Conservation (phyloP, 2,329 filamentous ascomycete genomes). For the Pestalotiopsis sp. region DNA sequence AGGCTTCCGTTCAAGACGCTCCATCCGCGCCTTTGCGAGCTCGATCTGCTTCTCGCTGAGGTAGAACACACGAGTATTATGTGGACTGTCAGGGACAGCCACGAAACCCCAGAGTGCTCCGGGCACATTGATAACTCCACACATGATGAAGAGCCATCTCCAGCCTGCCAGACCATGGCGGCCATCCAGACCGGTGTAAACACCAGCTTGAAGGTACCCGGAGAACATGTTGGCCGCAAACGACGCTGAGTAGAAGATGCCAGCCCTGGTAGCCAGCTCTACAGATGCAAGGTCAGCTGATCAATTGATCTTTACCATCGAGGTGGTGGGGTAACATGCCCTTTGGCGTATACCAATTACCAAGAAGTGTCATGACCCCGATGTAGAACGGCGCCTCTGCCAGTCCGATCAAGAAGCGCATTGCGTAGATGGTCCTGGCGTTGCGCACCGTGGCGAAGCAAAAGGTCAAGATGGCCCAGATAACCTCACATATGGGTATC, state of each 20-base stretch:
- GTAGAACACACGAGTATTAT: background rate
- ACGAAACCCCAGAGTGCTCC: background rate
- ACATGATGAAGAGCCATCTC: background rate
- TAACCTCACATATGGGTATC: background rate
- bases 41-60: background rate
- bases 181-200: background rate
- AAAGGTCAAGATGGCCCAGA: background rate
- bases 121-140: background rate
- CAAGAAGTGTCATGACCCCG: background rate
- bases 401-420: conserved; percentile 44
- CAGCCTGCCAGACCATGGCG: background rate
- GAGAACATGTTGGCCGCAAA: conserved; percentile 1
- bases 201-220: background rate
- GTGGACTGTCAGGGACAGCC: background rate
- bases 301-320: background rate
- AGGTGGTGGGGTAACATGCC: background rate
- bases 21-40: background rate
- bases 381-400: conserved; percentile 40
- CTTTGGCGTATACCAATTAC: background rate
- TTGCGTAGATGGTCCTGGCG: background rate
- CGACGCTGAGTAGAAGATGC: background rate
- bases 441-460: background rate
- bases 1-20: background rate
- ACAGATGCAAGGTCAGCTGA: background rate
- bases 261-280: background rate